Conservation (phyloP, 2,329 filamentous ascomycete genomes). For the Fusarium subglutinans region DNA sequence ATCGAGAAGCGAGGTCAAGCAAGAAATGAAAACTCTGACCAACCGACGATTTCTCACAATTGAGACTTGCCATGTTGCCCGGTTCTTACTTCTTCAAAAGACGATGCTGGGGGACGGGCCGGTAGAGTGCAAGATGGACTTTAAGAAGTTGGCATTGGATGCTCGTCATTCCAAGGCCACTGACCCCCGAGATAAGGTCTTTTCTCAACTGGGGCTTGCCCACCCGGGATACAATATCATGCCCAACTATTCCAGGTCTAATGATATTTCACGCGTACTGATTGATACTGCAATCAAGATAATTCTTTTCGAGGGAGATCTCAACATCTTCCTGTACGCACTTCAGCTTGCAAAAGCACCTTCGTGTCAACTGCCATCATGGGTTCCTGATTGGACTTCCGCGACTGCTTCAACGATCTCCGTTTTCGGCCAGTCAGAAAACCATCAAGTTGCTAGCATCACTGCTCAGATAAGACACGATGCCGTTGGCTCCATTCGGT, state of each 20-base stretch:
- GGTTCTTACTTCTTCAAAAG: background rate
- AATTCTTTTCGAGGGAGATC: background rate
- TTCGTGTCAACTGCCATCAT: background rate
- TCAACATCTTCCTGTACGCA: background rate
- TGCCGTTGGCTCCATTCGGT: background rate
- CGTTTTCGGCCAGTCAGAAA: background rate
- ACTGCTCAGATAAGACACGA: background rate
- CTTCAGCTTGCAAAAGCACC: background rate
- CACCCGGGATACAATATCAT: background rate
- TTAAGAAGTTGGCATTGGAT: background rate
- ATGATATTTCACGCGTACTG: background rate
- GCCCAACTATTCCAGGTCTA: background rate
- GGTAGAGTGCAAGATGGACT: background rate
- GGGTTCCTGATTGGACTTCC: background rate
- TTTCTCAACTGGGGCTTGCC: background rate
- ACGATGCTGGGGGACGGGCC: accelerated
- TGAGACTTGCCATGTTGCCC: background rate
- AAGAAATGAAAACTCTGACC: background rate
- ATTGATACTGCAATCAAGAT: background rate
- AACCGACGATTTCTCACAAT: background rate
- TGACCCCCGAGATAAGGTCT: background rate
- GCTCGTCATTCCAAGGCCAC: background rate
- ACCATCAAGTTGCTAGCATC: background rate
- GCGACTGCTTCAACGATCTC: background rate
- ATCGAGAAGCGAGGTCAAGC: background rate